A percentile compares a stretch with the other conserved stretches of the same genome.
Evolutionary conservation across 352 stramenopile species (phyloP).

Genomic region (Phytophthora ramorum): DNA sequence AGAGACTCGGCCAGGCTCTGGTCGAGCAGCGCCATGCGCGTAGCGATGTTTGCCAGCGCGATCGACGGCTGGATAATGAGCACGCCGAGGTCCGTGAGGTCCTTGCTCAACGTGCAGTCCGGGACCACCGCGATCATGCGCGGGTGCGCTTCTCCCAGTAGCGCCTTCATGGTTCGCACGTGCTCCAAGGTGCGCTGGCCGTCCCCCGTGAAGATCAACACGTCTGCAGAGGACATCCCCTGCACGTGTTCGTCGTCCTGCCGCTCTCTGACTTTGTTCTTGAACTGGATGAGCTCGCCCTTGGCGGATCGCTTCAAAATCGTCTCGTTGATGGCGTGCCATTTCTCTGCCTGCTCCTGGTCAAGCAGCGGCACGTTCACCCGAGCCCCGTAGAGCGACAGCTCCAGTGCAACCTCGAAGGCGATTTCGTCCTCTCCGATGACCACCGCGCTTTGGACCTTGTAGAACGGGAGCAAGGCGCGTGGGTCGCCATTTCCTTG

Average conservation of each 20-base stretch:
- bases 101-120: conserved; percentile 42
- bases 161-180: conserved; percentile 51
- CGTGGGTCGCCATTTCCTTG: conserved; percentile 52
- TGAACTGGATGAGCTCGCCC: conserved; percentile 70
- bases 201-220: conserved; percentile 71
- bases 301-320: conserved; percentile 60
- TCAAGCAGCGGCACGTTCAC: conserved; percentile 71
- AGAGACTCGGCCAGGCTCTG: conserved; percentile 44
- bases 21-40: conserved; percentile 68
- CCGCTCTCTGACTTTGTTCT: conserved; percentile 61
- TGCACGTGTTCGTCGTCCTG: conserved; percentile 36
- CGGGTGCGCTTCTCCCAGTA: conserved; percentile 46
- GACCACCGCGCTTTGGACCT: conserved; percentile 60
- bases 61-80: conserved; percentile 73
- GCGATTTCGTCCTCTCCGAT: conserved; percentile 70
- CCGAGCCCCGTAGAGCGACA: conserved; percentile 67
- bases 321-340: conserved; percentile 62
- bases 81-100: conserved; percentile 55
- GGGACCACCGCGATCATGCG: conserved; percentile 68
- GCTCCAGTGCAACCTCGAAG: conserved; percentile 67
- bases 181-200: conserved; percentile 51
- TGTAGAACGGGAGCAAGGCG: conserved; percentile 54
- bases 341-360: conserved; percentile 62
- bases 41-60: conserved; percentile 69
- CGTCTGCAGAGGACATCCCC: conserved; percentile 56